Base-by-base conservation (phyloP, 345 rosid genomes). In the Bruguiera sexangula region DNA sequence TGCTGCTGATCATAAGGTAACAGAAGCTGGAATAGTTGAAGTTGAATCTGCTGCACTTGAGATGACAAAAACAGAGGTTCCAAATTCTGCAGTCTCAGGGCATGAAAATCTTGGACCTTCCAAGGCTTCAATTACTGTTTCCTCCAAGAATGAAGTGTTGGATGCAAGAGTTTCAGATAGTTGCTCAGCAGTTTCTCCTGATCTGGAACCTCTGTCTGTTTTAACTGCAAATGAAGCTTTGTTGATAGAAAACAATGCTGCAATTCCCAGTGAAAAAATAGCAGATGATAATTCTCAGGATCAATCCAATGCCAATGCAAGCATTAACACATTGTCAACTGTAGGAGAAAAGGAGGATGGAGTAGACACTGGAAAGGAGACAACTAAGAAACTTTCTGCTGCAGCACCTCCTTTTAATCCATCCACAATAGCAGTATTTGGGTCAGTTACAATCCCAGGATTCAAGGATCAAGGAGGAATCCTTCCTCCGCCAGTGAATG, bases 381-480 rank as follows among this genome's bases (percentile, higher is more conserved):
- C 80, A 59, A 83, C 85, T 68, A 91, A 85, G 80, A 91, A 85
- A 81, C 89, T 91, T 55, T 89, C 96, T 71, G 97, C 97, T 63
- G 84, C 93, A 70, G 97, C 97, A 46, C 91, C 97, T 6, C 96
- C 97, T 21, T 91, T 83, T 80, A 89, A 86, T 72, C 97, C 97
- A 24, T 80, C 97, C 20, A 76, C 83, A 62, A 68, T 83, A 67
- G 93, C 96, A 58, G 83, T 84, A 43, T 89, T 89, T 78, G 92
- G 90, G 69, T 84, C 91, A 0, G 80, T 87, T 73, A 46, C 86
- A 26, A 83, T 86, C 78, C 87, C 90, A 19, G 91, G 83, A 50
- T 86, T 73, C 85, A 85, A 88, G 68, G 97, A 92, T 43, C 96
- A 87, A 66, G 90, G 82, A 54, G 98, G 97, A 71, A 85, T 95